phyloP scores from a whole-genome alignment of 176 grass and related monocot species.

The Bonia amplexicaulis region DNA sequence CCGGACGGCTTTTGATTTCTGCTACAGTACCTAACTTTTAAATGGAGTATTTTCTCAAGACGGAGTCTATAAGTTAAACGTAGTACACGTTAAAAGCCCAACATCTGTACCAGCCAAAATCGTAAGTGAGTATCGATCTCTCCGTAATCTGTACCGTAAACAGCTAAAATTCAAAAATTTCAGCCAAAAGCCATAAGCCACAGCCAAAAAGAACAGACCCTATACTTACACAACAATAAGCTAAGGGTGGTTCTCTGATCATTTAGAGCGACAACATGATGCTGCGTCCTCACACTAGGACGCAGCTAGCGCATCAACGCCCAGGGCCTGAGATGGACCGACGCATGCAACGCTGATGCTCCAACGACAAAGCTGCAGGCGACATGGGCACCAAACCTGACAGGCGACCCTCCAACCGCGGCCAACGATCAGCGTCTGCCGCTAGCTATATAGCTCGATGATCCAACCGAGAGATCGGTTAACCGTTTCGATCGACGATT shows the following conservation, averaged over 20 bases:
- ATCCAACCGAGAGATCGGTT: background rate
- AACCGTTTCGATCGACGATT: background rate
- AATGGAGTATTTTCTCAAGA: too few species aligned
- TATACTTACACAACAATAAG: background rate
- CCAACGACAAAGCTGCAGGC: background rate
- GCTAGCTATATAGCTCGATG: background rate
- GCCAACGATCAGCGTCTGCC: background rate
- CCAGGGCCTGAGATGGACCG: background rate
- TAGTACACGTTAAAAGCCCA: too few species aligned
- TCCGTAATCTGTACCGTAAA: too few species aligned
- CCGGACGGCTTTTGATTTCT: too few species aligned
- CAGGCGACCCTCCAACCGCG: conserved; percentile 4
- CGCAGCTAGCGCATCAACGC: background rate
- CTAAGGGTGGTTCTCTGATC: background rate
- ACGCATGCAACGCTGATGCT: conserved; percentile 7
- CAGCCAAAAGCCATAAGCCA: too few species aligned
- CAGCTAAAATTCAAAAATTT: too few species aligned
- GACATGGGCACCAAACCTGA: conserved; percentile 17
- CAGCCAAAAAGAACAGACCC: too few species aligned
- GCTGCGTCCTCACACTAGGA: background rate
- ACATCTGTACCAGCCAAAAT: too few species aligned
- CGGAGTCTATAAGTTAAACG: too few species aligned
- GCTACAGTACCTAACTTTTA: too few species aligned
- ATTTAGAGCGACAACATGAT: background rate
- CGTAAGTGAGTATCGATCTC: too few species aligned